Conservation (phyloP, 129 eudicot genomes). For the Flaveria ramosissima region DNA sequence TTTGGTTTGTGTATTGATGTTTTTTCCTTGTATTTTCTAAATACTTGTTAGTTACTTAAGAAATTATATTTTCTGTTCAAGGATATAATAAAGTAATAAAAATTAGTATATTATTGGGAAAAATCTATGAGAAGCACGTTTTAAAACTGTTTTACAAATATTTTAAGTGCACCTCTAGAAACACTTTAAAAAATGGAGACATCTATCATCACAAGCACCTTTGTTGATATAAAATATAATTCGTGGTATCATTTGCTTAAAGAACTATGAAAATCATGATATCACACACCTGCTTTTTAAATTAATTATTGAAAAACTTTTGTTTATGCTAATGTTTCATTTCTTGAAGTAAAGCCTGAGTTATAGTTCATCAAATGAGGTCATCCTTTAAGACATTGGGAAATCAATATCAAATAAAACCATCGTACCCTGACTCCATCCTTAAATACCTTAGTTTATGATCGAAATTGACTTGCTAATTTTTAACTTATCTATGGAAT, state of each 20-base stretch:
- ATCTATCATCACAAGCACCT: conserved; percentile 26
- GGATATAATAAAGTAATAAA: neutral
- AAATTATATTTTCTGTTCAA: neutral
- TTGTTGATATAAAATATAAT: conserved; percentile 16
- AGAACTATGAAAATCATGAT: conserved; percentile 3
- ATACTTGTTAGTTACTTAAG: too few species aligned
- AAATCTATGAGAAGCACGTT: conserved; percentile 28
- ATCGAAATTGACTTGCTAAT: neutral
- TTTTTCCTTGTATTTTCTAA: neutral
- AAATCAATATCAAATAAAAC: neutral
- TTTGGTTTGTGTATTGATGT: neutral
- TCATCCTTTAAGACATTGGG: neutral
- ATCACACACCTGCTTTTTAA: conserved; percentile 13
- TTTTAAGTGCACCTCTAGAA: conserved; percentile 23
- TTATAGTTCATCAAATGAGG: conserved; percentile 2
- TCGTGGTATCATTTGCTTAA: conserved; percentile 16
- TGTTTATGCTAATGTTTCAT: conserved; percentile 2
- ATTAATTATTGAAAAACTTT: neutral
- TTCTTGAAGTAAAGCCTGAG: conserved; percentile 12
- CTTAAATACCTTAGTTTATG: neutral
- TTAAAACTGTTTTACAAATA: conserved; percentile 23
- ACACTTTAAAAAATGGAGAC: conserved; percentile 1
- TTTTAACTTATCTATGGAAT: too few species aligned
- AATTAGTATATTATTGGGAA: conserved; percentile 11
- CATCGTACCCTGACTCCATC: neutral